Base-by-base conservation (phyloP, 805 yeast genomes). In the Metschnikowia anglica region DNA sequence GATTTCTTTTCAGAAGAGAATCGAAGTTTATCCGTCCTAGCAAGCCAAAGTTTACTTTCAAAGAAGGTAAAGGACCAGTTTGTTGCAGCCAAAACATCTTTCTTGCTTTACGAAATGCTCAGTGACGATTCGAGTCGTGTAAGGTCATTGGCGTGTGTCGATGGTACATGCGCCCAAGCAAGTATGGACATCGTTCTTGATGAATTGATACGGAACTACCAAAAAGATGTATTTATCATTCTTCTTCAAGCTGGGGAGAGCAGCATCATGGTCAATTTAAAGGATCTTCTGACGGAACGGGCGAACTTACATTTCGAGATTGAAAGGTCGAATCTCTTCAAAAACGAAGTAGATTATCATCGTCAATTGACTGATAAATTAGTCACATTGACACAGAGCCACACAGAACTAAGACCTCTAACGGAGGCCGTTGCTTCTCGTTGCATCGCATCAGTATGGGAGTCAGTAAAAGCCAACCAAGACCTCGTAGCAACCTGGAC, bases 261-360 rank as follows among this genome's bases (percentile, higher is more conserved):
- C 16, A 48, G 49, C 19, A 29, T 51, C 7, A 10, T 5, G 23
- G 12, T 17, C 6, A 44, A 44, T 32, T 9, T 51, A 8, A 12
- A 15, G 5, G 41, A 39, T 26, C 30, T 45, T n/a, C 24, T 13
- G 21, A 17, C 21, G 8, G 48, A 51, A 20, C 28, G 35, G 31
- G 33, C 17, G 12, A 41, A 31, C 18, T 12, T 25, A 9, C 28
- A 27, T 17, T 46, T 38, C 21, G 54, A 52, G 18, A 34, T 48
- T 5, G 56, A 50, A 15, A 41, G 53, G 30, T 21, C 28, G 17
- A 50, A 52, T 28, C 34, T 49, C 11, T 48, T 33, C 28, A 33
- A 39, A 18, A 44, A 48, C 39, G 54, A 52, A 25, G 52, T 52
- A 4, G 23, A 33, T 10, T 11, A 10, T 2, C 9, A 19, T 19